Evolutionary conservation across 495 filamentous ascomycete species (phyloP).

Genomic region (Penicillium turbatum): DNA sequence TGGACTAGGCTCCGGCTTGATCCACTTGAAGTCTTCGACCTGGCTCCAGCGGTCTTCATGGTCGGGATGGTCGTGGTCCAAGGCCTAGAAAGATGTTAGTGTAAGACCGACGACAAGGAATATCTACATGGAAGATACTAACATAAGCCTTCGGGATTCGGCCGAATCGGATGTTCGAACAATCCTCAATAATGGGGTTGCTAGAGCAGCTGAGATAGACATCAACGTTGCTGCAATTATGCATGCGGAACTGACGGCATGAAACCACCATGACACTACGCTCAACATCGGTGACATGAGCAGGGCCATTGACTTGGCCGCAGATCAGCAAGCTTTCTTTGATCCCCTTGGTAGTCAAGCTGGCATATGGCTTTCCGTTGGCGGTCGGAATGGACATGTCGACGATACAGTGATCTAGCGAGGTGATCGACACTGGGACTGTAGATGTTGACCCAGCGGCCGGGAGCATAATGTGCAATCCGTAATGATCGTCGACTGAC

Average conservation of each 20-base stretch:
- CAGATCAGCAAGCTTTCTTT: slow-evolving; percentile 66
- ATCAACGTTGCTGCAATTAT: slow-evolving; percentile 72
- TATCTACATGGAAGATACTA: slow-evolving; percentile 27
- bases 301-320: slow-evolving; percentile 71
- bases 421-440: slow-evolving; percentile 67
- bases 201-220: slow-evolving; percentile 79
- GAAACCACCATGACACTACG: slow-evolving; percentile 71
- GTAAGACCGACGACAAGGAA: background rate
- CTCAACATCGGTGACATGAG: slow-evolving; percentile 72
- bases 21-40: slow-evolving; percentile 97
- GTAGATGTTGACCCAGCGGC: slow-evolving; percentile 60
- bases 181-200: slow-evolving; percentile 92
- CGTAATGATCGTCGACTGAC: slow-evolving; percentile 56
- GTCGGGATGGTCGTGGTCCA: slow-evolving; percentile 37
- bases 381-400: slow-evolving; percentile 69
- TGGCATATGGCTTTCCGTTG: slow-evolving; percentile 63
- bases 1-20: slow-evolving; percentile 78
- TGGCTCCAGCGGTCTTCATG: slow-evolving; percentile 71
- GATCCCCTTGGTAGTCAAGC: slow-evolving; percentile 67
- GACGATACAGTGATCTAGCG: slow-evolving; percentile 68
- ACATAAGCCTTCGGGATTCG: slow-evolving; percentile 66
- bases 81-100: slow-evolving; percentile 22
- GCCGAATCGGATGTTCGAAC: slow-evolving; percentile 71
- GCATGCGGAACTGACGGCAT: slow-evolving; percentile 84
- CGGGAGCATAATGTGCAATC: slow-evolving; percentile 65